A percentile compares a stretch with the other conserved stretches of the same genome.
These are phyloP conservation scores for Posidonia oceanica DNA, from an alignment of 116 monocot genomes.

Conservation along the genomic window DNA sequence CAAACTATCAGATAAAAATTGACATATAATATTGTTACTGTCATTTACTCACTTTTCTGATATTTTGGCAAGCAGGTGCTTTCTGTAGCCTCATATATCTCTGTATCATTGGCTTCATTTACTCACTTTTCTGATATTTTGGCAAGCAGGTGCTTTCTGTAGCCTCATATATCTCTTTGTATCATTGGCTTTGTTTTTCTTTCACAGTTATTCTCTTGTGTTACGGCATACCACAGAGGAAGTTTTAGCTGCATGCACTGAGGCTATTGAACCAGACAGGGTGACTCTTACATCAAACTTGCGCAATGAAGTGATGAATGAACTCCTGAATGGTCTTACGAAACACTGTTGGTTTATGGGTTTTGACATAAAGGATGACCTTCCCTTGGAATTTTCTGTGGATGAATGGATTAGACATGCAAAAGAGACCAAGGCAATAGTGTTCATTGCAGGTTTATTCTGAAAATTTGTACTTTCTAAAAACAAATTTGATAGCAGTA, in stretches of 20 bases:
- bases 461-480: background rate
- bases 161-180: background rate
- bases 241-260: slow-evolving; percentile 65
- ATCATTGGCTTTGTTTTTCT: slow-evolving; percentile 12
- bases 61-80: background rate
- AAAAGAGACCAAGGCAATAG: slow-evolving; percentile 51
- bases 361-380: slow-evolving; percentile 63
- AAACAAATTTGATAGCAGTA: background rate
- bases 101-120: background rate
- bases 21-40: background rate
- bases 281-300: slow-evolving; percentile 38
- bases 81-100: slow-evolving; percentile 1
- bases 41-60: background rate
- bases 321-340: slow-evolving; percentile 41
- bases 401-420: slow-evolving; percentile 67
- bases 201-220: slow-evolving; percentile 74
- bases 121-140: background rate
- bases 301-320: slow-evolving; percentile 44
- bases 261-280: slow-evolving; percentile 60
- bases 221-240: slow-evolving; percentile 92
- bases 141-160: background rate
- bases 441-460: slow-evolving; percentile 80
- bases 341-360: slow-evolving; percentile 65
- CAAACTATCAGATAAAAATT: too few relatives aligned
- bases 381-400: slow-evolving; percentile 45